A percentile compares a stretch with the other conserved stretches of the same genome.
Evolutionary conservation across 495 filamentous ascomycete species (phyloP).

Genomic region (Endocarpon pusillum): DNA sequence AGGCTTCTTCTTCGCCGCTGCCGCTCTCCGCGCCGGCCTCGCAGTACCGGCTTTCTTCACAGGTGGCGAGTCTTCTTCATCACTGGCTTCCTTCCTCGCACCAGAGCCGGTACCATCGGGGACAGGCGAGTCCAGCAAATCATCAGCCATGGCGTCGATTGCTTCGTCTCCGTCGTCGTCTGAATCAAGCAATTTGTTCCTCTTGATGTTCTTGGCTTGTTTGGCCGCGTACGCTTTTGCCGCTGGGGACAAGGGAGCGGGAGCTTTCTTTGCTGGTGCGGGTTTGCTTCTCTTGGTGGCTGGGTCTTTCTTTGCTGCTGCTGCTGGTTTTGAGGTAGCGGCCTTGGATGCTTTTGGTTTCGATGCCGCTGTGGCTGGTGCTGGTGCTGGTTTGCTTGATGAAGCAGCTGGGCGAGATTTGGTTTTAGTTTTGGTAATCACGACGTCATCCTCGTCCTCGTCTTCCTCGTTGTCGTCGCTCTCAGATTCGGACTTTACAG

Average conservation of each 20-base stretch:
- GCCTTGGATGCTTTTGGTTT: constrained; percentile 8
- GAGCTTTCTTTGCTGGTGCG: constrained; percentile 27
- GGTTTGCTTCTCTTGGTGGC: constrained; percentile 16
- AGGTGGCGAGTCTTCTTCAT: constrained; percentile 17
- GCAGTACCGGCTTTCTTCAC: constrained; percentile 21
- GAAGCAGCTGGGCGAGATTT: neutral
- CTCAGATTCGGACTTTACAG: no score
- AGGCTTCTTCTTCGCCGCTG: constrained; percentile 27
- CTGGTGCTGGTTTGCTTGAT: neutral
- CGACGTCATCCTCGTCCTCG: constrained; percentile 25
- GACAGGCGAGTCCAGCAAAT: constrained; percentile 36
- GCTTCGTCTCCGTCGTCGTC: constrained; percentile 30
- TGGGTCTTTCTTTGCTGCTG: constrained; percentile 35
- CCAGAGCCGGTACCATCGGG: no score
- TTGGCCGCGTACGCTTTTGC: constrained; percentile 72
- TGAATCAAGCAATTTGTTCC: constrained; percentile 18
- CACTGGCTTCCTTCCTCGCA: constrained; percentile 21
- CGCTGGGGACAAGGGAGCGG: constrained; percentile 48
- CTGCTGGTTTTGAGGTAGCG: constrained; percentile 14
- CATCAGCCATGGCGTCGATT: constrained; percentile 38
- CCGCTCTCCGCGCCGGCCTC: constrained; percentile 36
- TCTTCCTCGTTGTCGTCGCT: no score
- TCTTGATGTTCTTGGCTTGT: constrained; percentile 38
- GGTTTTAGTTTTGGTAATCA: constrained; percentile 16
- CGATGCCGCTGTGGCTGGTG: constrained; percentile 6